Evolutionary conservation across 768 basidiomycete species (phyloP), one percentile per base, ranked within the genome.

Genomic region (Sutorius australiensis): DNA sequence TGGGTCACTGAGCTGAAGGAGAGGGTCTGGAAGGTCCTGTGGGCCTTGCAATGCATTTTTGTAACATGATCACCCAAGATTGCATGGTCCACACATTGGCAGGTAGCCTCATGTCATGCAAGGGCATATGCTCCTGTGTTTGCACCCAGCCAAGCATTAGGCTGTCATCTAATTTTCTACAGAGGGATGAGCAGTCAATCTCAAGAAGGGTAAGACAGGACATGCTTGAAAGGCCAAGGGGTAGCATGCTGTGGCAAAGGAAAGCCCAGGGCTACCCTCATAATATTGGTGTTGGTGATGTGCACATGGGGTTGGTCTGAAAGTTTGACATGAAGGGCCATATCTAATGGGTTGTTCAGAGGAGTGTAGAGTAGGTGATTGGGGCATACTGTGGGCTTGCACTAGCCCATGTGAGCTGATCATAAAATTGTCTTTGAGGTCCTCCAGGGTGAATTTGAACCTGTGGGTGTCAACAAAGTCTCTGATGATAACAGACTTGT

Each of bases 101-200:
- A 0, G 34, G 21, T 5, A 51, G 6, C 3, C 4, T 12, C 0
- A 0, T 14, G 0, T 3, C 31, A 1, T 24, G n/a, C 0, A 41
- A 1, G 1, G 19, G 10, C 3, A 7, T 2, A 1, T 24, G 6
- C 1, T 2, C 5, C 5, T 53, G 51, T 1, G 46, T 53, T 14
- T 53, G 46, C 1, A 16, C 24, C 51, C 46, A 53, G 5, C 41
- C 34, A 3, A 51, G n/a, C 3, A 16, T n/a, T 16, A 37, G 36
- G 16, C 36, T 16, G 3, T 37, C 3, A 4, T 37, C 7, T 6
- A 37, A 16, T n/a, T 37, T 37, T 7, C 36, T 37, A 37, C 3
- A 0, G 7, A 6, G 16, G n/a, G 16, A n/a, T 37, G 16, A n/a
- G 16, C 14, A 7, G n/a, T 1, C 3, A 6, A 37, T 7, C 3